Conservation (phyloP, 352 stramenopile genomes). For the Globisporangium yorkense region DNA sequence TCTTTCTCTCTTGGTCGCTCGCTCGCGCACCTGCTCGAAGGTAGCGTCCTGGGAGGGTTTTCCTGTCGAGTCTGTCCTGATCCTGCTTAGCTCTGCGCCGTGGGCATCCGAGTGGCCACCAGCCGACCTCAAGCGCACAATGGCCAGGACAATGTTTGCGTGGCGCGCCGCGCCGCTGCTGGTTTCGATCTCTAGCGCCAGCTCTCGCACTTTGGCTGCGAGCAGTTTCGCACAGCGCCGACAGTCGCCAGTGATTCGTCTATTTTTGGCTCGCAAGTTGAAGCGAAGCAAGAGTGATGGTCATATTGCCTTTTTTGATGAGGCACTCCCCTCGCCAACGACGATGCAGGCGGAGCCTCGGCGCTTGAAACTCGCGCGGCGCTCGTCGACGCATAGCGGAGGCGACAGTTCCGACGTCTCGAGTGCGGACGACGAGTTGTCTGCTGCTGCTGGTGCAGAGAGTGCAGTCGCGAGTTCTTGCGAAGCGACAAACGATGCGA, state of each 20-base stretch:
- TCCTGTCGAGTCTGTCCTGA: not conserved
- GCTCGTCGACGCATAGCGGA: not conserved
- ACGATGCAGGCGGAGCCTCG: not conserved
- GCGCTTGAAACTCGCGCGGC: not conserved
- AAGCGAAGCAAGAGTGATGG: conserved; percentile 10
- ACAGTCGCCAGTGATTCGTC: not conserved
- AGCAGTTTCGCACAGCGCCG: not conserved
- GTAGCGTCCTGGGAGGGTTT: not conserved
- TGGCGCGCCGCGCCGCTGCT: not conserved
- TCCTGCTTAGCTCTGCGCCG: not conserved
- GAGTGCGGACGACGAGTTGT: not conserved
- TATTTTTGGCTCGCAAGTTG: not conserved
- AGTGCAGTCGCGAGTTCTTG: not conserved
- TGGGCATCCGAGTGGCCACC: not conserved
- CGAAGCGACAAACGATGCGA: not conserved
- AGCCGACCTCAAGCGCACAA: not conserved
- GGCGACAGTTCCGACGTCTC: not conserved
- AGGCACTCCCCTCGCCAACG: not conserved
- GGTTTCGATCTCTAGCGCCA: not conserved
- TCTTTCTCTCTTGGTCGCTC: not conserved
- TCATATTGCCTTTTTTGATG: conserved; percentile 4
- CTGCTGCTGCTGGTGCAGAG: not conserved
- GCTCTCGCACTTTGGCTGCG: too few species aligned
- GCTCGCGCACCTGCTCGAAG: not conserved
- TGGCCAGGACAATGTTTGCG: not conserved